These are phyloP conservation scores for Aureobasidium melanogenum DNA, from an alignment of 2,329 filamentous ascomycete genomes.

Conservation along the genomic window DNA sequence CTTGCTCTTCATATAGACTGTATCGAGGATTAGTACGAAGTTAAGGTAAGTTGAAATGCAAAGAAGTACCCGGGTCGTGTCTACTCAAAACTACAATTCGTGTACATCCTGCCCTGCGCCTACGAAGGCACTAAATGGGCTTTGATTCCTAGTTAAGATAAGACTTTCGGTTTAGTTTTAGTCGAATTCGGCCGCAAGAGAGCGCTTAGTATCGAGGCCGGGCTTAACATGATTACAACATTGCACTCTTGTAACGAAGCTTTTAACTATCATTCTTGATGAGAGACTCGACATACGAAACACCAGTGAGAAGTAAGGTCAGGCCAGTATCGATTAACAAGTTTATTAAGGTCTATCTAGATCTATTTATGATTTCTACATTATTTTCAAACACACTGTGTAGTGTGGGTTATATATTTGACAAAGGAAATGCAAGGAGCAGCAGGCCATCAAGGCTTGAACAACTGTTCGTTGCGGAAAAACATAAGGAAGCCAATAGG, in stretches of 20 bases:
- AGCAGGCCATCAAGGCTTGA: conserved; percentile 34
- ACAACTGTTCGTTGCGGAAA: conserved; percentile 50
- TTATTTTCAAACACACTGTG: not conserved
- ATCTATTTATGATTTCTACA: not conserved
- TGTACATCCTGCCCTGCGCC: conserved; percentile 54
- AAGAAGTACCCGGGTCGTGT: conserved; percentile 56
- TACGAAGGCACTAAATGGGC: conserved; percentile 61
- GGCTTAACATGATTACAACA: no score
- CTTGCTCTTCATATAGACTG: not conserved
- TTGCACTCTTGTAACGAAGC: no score
- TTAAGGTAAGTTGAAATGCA: not conserved
- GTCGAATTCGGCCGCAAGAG: conserved; percentile 62
- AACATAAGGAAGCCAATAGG: conserved; percentile 49
- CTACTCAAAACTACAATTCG: conserved; percentile 61
- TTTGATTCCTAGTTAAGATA: conserved; percentile 58
- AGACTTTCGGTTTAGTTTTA: conserved; percentile 60
- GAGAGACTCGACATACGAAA: no score
- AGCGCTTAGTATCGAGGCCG: conserved; percentile 59
- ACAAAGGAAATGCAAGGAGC: not conserved
- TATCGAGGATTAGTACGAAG: not conserved
- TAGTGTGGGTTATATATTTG: not conserved
- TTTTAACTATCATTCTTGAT: no score
- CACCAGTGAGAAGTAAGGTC: no score
- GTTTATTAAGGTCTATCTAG: no score
- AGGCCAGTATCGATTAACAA: no score